Evolutionary conservation across 176 grass and related monocot genomes (phyloP).

Genomic region (Pharus latifolius): DNA sequence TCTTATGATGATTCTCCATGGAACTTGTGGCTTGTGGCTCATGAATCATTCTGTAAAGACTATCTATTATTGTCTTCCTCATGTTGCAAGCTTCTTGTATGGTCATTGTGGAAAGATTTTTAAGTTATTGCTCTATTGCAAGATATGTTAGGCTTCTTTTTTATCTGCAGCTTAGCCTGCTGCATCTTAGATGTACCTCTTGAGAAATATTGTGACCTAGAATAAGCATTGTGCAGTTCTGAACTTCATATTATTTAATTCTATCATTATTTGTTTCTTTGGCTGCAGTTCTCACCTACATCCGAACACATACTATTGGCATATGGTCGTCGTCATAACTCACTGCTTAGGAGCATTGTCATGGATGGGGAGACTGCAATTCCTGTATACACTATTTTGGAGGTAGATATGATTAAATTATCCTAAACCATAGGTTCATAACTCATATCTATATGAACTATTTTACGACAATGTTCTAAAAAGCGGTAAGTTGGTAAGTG

Average conservation of each 20-base stretch:
- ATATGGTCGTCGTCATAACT: conserved; percentile 93
- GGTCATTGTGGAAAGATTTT: too few species aligned
- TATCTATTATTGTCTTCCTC: too few species aligned
- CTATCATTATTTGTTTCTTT: conserved; percentile 4
- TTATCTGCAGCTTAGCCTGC: too few species aligned
- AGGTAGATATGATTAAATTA: conserved; percentile 36
- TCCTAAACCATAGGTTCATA: conserved; percentile 2
- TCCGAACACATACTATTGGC: conserved; percentile 93
- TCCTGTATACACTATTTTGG: conserved; percentile 97
- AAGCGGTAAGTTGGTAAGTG: too few species aligned
- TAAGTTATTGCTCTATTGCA: not conserved
- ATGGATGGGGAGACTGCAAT: conserved; percentile 81
- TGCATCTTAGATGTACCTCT: not conserved
- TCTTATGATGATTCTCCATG: not conserved
- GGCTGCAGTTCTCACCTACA: conserved; percentile 87
- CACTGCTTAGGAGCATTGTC: conserved; percentile 79
- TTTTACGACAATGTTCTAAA: too few species aligned
- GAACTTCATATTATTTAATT: conserved; percentile 18
- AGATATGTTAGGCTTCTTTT: too few species aligned
- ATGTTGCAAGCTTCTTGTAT: too few species aligned
- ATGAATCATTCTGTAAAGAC: not conserved
- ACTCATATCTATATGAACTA: not conserved
- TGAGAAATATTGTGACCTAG: not conserved
- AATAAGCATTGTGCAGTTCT: not conserved
- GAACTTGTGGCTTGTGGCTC: not conserved